Conservation (phyloP, 2,329 filamentous ascomycete species). For the Colletotrichum camelliae region DNA sequence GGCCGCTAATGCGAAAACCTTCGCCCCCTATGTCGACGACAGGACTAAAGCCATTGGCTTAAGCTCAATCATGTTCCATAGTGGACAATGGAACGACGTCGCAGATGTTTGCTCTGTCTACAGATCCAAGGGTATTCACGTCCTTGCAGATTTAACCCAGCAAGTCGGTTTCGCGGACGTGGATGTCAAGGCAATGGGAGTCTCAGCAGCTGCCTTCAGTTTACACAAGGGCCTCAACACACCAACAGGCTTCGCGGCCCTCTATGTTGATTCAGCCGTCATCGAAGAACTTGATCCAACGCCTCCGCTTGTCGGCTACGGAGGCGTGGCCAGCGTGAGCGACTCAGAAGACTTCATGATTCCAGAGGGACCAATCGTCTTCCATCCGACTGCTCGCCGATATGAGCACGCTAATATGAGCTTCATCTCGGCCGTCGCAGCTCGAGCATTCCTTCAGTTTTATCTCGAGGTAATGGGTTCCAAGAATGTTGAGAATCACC, state of each 20-base stretch:
- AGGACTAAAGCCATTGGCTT: constrained; percentile 34
- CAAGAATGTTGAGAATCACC: constrained; percentile 28
- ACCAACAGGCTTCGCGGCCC: constrained; percentile 32
- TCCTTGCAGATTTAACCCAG: constrained; percentile 36
- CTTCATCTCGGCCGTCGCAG: constrained; percentile 27
- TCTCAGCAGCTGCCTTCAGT: constrained; percentile 36
- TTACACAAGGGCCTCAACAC: constrained; percentile 38
- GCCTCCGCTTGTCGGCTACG: constrained; percentile 32
- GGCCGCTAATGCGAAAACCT: constrained; percentile 26
- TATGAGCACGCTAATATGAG: constrained; percentile 36
- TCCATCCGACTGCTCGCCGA: constrained; percentile 28
- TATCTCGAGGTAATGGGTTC: constrained; percentile 30
- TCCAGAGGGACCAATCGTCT: constrained; percentile 18
- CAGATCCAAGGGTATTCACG: constrained; percentile 31
- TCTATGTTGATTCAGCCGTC: constrained; percentile 31
- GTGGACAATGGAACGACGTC: constrained; percentile 35
- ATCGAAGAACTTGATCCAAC: constrained; percentile 25
- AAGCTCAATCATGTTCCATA: constrained; percentile 37
- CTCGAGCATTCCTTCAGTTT: constrained; percentile 28
- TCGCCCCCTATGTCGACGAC: constrained; percentile 33
- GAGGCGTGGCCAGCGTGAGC: constrained; percentile 24
- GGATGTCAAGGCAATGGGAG: constrained; percentile 27
- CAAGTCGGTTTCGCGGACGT: constrained; percentile 36
- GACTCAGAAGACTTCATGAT: constrained; percentile 25
- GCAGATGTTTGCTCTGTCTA: constrained; percentile 29